These are phyloP conservation scores for Pistacia vera DNA, from an alignment of 345 rosid genomes.

Conservation along the genomic window DNA sequence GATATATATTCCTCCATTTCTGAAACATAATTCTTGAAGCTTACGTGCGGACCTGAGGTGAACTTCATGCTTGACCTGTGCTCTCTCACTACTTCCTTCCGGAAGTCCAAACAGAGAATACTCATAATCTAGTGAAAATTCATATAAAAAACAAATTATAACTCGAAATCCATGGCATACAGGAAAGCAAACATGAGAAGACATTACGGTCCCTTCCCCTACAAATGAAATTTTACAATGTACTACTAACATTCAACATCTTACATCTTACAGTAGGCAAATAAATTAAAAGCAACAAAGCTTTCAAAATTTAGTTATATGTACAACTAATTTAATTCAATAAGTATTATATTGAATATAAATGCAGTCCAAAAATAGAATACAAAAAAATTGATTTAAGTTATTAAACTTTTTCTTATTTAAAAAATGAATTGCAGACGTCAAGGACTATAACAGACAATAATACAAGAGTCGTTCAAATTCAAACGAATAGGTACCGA, in stretches of 20 bases:
- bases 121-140: conserved; percentile 64
- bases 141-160: neutral
- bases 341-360: too few relatives aligned
- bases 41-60: conserved; percentile 86
- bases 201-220: too few relatives aligned
- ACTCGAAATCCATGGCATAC: neutral
- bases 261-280: neutral
- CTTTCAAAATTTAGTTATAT: neutral
- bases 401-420: too few relatives aligned
- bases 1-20: conserved; percentile 90
- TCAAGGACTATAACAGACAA: too few relatives aligned
- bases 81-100: conserved; percentile 79
- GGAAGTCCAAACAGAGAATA: conserved; percentile 80
- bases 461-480: neutral
- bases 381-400: too few relatives aligned
- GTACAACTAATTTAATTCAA: too few relatives aligned
- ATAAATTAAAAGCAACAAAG: neutral
- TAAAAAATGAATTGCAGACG: too few relatives aligned
- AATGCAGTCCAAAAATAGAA: too few relatives aligned
- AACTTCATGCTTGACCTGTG: conserved; percentile 77
- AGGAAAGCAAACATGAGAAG: neutral
- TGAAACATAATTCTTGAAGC: conserved; percentile 91
- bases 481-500: conserved; percentile 45
- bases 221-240: neutral
- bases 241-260: neutral